These are phyloP conservation scores for Trichoderma asperellum DNA, from an alignment of 2,329 filamentous ascomycete genomes.

Conservation along the genomic window DNA sequence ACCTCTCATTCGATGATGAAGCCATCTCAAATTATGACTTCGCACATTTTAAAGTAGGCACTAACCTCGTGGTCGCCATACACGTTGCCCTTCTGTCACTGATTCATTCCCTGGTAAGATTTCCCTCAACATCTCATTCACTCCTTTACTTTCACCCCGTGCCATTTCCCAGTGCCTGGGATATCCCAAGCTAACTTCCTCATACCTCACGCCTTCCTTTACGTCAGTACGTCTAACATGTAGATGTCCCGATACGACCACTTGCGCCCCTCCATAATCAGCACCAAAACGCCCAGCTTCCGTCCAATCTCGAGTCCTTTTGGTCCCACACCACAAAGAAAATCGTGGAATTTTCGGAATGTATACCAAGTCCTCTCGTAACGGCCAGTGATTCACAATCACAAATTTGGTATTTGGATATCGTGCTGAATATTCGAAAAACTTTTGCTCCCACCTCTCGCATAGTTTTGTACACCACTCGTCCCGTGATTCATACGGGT, in stretches of 20 bases:
- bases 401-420: constrained; percentile 16
- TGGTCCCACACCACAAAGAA: constrained; percentile 20
- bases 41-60: neutral
- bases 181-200: constrained; percentile 23
- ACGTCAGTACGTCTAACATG: constrained; percentile 19
- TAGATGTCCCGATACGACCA: constrained; percentile 15
- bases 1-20: neutral
- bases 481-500: constrained; percentile 9
- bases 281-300: constrained; percentile 10
- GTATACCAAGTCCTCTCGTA: constrained; percentile 12
- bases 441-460: constrained; percentile 18
- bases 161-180: constrained; percentile 18
- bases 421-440: constrained; percentile 9
- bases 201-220: constrained; percentile 21
- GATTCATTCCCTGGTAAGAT: neutral
- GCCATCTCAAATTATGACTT: too few species aligned
- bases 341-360: constrained; percentile 24
- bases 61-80: constrained; percentile 15
- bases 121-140: constrained; percentile 21
- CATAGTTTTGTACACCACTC: constrained; percentile 19
- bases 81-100: constrained; percentile 1
- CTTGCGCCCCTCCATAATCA: constrained; percentile 9
- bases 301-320: constrained; percentile 11
- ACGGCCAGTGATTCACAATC: constrained; percentile 19
- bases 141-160: constrained; percentile 4